A percentile compares a stretch with the other conserved stretches of the same genome.
Evolutionary conservation across 495 filamentous ascomycete species (phyloP).

Genomic region (Collariella sp.): DNA sequence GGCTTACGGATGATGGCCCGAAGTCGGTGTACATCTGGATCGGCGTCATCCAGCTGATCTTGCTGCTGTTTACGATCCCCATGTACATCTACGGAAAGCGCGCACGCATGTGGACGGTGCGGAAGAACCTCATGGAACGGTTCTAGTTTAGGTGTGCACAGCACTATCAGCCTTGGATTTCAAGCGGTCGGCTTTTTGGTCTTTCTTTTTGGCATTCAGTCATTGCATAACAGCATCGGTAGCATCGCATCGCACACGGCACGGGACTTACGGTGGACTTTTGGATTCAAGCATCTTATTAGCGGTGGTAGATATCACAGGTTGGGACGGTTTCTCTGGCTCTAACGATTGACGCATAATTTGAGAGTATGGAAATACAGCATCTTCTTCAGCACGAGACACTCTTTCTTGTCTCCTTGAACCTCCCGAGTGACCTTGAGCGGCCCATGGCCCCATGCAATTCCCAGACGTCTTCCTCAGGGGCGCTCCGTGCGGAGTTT

Average conservation of each 20-base stretch:
- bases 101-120: constrained; percentile 91
- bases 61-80: constrained; percentile 68
- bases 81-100: constrained; percentile 97
- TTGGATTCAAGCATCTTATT: neutral
- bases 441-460: too few species aligned
- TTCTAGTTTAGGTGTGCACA: constrained; percentile 46
- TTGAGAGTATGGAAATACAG: too few species aligned
- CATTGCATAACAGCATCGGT: neutral
- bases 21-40: constrained; percentile 73
- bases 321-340: neutral
- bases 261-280: neutral
- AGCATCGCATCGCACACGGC: neutral
- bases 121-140: constrained; percentile 81
- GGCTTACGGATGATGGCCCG: constrained; percentile 67
- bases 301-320: neutral
- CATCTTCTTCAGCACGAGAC: too few species aligned
- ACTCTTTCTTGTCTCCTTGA: too few species aligned
- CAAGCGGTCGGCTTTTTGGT: neutral
- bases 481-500: too few species aligned
- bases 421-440: too few species aligned
- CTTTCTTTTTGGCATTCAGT: neutral
- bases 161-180: neutral
- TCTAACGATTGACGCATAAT: neutral
- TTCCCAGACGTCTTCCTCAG: too few species aligned
- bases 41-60: constrained; percentile 77